Percentiles rank a stretch among this genome's conserved stretches.
Conservation (phyloP, 768 basidiomycete species). For the Austroboletus eburneus region DNA sequence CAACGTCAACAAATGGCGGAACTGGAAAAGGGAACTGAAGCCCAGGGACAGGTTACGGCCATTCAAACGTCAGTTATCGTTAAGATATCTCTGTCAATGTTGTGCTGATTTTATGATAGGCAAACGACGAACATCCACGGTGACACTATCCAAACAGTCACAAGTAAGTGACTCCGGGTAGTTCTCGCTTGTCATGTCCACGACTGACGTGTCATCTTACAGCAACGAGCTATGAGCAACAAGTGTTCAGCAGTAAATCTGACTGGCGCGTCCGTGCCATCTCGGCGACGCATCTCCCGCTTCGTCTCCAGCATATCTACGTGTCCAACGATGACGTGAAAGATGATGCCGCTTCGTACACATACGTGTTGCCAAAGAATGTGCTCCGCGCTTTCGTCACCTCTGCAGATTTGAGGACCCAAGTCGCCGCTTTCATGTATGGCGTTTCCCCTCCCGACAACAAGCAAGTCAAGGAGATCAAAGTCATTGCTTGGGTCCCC, state of each 20-base stretch:
- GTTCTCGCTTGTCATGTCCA: background rate
- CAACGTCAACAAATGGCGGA: slow-evolving; percentile 99
- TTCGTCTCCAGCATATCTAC: slow-evolving; percentile 97
- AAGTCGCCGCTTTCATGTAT: slow-evolving; percentile 92
- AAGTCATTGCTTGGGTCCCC: slow-evolving; percentile 96
- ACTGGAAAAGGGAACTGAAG: slow-evolving; percentile 93
- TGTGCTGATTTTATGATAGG: slow-evolving; percentile 29
- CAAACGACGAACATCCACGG: slow-evolving; percentile 98
- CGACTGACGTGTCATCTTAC: slow-evolving; percentile 6
- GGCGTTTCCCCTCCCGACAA: slow-evolving; percentile 93
- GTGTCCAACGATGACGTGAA: slow-evolving; percentile 99
- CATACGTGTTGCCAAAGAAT: slow-evolving; percentile 97
- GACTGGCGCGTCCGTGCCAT: slow-evolving; percentile 99
- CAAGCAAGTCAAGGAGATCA: slow-evolving; percentile 98
- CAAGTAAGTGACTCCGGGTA: slow-evolving; percentile 52
- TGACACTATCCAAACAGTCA: slow-evolving; percentile 92
- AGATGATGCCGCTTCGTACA: slow-evolving; percentile 92
- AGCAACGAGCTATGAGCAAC: slow-evolving; percentile 97
- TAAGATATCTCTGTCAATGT: background rate
- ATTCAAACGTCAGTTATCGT: slow-evolving; percentile 67
- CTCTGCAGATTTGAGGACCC: slow-evolving; percentile 91
- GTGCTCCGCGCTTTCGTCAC: slow-evolving; percentile 90
- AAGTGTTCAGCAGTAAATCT: slow-evolving; percentile 98
- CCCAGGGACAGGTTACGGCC: slow-evolving; percentile 92
- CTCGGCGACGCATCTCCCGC: slow-evolving; percentile 91